Percentiles rank a stretch among this genome's conserved stretches.
Evolutionary conservation across 2,329 filamentous ascomycete species (phyloP).

Genomic region (Fusarium anthophilum): DNA sequence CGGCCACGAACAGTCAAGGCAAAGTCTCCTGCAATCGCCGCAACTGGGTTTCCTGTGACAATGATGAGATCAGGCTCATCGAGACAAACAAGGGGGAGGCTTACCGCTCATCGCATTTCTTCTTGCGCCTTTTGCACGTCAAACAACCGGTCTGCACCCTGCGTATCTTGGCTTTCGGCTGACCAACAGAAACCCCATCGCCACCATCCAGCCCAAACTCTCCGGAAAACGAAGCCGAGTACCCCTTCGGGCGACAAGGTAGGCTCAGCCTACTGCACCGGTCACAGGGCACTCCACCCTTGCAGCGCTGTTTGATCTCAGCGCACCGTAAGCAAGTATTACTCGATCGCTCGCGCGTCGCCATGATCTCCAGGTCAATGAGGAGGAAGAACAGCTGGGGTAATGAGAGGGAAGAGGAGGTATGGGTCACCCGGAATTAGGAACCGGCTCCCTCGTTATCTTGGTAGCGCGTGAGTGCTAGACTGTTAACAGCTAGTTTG

Average conservation of each 20-base stretch:
- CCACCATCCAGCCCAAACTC: neutral
- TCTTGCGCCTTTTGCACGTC: slow-evolving; percentile 5
- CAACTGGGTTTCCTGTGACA: neutral
- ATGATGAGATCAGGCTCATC: neutral
- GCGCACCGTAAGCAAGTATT: neutral
- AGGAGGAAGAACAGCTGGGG: neutral
- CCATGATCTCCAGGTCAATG: neutral
- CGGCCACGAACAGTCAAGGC: neutral
- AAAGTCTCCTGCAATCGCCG: neutral
- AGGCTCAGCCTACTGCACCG: neutral
- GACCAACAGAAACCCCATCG: neutral
- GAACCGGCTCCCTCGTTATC: slow-evolving; percentile 6
- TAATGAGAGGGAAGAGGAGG: neutral
- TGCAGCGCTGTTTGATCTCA: slow-evolving; percentile 5
- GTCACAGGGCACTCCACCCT: neutral
- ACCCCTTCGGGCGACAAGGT: neutral
- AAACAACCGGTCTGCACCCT: neutral
- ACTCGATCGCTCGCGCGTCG: neutral
- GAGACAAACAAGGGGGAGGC: neutral
- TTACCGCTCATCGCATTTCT: slow-evolving; percentile 4
- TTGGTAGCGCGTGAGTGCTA: neutral
- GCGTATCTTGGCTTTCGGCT: neutral
- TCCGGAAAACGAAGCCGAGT: neutral
- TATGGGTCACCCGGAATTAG: neutral
- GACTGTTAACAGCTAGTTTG: neutral